phyloP scores from a whole-genome alignment of 2,329 filamentous ascomycete species.

The Zelopaecilomyces penicillatus region DNA sequence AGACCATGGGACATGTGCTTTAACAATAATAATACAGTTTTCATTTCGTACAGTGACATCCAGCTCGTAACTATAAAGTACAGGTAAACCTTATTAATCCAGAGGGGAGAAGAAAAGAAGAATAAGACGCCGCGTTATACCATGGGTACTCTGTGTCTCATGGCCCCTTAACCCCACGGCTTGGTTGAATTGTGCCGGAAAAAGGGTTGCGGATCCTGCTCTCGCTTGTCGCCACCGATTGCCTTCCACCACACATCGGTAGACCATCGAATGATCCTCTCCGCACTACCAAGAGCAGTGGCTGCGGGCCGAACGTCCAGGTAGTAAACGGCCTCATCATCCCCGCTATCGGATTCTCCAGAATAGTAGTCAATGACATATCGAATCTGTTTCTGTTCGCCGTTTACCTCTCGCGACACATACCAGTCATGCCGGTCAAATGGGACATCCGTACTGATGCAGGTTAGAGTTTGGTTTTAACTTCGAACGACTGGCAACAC shows the following conservation, averaged over 20 bases:
- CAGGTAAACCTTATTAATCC: too few relatives aligned
- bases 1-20: too few relatives aligned
- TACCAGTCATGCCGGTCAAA: slow-evolving; percentile 99
- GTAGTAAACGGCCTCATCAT: slow-evolving; percentile 89
- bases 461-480: slow-evolving; percentile 13
- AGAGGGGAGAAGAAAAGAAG: too few relatives aligned
- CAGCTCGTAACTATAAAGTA: too few relatives aligned
- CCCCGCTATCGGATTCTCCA: slow-evolving; percentile 63
- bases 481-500: not conserved
- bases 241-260: slow-evolving; percentile 92
- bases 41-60: too few relatives aligned
- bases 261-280: slow-evolving; percentile 80
- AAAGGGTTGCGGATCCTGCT: slow-evolving; percentile 31
- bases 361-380: slow-evolving; percentile 98
- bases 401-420: slow-evolving; percentile 63
- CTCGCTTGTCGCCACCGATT: slow-evolving; percentile 59
- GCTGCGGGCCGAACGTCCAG: slow-evolving; percentile 89
- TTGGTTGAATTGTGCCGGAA: slow-evolving; percentile 19
- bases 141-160: too few relatives aligned
- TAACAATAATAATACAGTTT: too few relatives aligned
- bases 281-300: slow-evolving; percentile 69
- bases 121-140: too few relatives aligned
- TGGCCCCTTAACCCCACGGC: slow-evolving; percentile 8
- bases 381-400: slow-evolving; percentile 66
- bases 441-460: slow-evolving; percentile 62